Evolutionary conservation across 1,284 basidiomycete genomes (phyloP).

Genomic region (Puccinia coronata): DNA sequence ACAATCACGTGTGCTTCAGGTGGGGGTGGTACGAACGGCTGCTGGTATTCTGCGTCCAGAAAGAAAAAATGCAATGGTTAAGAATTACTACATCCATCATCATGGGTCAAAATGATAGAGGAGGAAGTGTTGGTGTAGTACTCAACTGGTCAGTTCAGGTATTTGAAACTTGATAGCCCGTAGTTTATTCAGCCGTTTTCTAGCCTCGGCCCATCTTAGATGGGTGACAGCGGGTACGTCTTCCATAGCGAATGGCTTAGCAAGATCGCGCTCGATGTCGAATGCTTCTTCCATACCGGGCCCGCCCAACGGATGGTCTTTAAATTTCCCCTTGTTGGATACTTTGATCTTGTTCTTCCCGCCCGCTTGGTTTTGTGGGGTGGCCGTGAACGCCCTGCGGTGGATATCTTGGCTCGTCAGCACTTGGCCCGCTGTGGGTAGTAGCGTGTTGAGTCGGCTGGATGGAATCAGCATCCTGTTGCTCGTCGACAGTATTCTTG

Average conservation of each 20-base stretch:
- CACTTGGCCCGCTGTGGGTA: background rate
- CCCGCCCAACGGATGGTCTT: constrained; percentile 42
- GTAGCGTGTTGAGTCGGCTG: no score
- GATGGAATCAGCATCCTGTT: no score
- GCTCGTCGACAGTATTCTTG: no score
- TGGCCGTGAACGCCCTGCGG: background rate
- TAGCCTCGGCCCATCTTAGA: constrained; percentile 33
- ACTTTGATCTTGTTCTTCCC: constrained; percentile 50
- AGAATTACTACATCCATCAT: background rate
- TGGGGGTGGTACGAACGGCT: constrained; percentile 36
- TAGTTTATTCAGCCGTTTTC: constrained; percentile 34
- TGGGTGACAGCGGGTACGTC: constrained; percentile 40
- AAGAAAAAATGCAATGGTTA: background rate
- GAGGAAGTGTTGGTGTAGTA: background rate
- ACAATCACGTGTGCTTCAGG: constrained; percentile 39
- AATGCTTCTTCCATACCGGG: constrained; percentile 46
- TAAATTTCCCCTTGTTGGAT: constrained; percentile 32
- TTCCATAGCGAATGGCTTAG: constrained; percentile 34
- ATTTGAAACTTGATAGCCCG: constrained; percentile 40
- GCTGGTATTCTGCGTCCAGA: constrained; percentile 20
- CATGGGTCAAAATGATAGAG: background rate
- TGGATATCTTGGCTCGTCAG: background rate
- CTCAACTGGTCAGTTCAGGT: constrained; percentile 23
- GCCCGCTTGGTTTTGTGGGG: background rate
- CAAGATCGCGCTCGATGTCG: constrained; percentile 36